Base-by-base conservation (phyloP, 805 yeast species). In the Yarrowia sp. region DNA sequence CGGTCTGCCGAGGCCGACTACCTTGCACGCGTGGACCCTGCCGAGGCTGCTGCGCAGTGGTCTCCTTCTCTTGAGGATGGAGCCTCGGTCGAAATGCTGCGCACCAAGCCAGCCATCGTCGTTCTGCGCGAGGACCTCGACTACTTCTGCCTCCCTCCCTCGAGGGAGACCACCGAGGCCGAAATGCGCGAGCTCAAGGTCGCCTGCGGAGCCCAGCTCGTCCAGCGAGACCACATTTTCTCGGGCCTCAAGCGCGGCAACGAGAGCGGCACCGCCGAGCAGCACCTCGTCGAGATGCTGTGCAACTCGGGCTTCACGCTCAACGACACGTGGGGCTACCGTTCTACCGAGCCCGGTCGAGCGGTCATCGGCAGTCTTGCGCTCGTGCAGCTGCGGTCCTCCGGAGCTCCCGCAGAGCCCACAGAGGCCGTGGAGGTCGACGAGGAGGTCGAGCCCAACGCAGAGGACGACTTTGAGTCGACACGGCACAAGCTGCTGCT, bases 51-150 rank as follows among this genome's bases (percentile, higher is more conserved):
- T 4, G 14, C 46, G 6, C 46, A 55, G 29, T 38, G 46, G 61
- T 29, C 27, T 29, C 46, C 47, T 6, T 19, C 36, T 1, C 33
- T 44, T 8, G 68, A 68, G 39, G 68, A 68, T 39, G 73, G 69
- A 70, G 69, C 32, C 6, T 87, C 84, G 64, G 81, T 86, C 2
- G 85, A 83, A 47, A 83, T 91, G 3, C 76, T 92, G 65, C 84
- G 83, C 66, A 84, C 84, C 64, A 88, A 90, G 67, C 99, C 98
- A 0, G 87, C 97, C 0, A 86, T 94, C 44, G 90, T 94, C 62
- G 97, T 93, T 4, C 78, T 94, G 61, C 80, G 97, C 65, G 99
- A 94, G 72, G 99, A 94, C 73, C 79, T 94, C 67, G 99, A 94
- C 71, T 94, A 83, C 74, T 94, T 92, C 73, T 89, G 96, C 65